These are phyloP conservation scores for Cyberlindnera bimundalis DNA, from an alignment of 805 yeast genomes.

Conservation along the genomic window DNA sequence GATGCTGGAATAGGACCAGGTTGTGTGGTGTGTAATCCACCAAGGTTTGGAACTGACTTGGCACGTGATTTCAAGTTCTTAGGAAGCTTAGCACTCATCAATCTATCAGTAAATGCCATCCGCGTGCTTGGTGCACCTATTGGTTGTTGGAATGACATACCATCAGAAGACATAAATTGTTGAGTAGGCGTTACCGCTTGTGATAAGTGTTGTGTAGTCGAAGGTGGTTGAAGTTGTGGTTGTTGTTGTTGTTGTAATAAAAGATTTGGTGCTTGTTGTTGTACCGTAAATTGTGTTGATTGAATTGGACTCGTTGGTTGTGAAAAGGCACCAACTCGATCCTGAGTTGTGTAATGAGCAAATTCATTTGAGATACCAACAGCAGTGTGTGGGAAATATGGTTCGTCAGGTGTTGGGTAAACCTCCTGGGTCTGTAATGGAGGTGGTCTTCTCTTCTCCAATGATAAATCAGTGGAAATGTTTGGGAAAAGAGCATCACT, in stretches of 20 bases:
- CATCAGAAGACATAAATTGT: background rate
- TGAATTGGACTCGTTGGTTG: conserved; percentile 10
- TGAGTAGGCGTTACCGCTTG: background rate
- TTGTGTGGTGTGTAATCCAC: conserved; percentile 21
- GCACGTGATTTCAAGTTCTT: conserved; percentile 12
- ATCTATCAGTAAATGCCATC: background rate
- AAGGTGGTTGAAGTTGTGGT: background rate
- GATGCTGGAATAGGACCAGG: conserved; percentile 36
- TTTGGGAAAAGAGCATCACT: conserved; percentile 10
- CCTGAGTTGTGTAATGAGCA: conserved; percentile 7
- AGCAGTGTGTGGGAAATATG: conserved; percentile 9
- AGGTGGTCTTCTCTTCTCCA: conserved; percentile 11
- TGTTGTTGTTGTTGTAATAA: background rate
- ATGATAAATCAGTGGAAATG: conserved; percentile 9
- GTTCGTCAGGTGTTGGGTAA: conserved; percentile 16
- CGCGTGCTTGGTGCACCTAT: background rate
- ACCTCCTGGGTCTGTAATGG: conserved; percentile 8
- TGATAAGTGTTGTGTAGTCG: background rate
- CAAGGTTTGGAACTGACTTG: conserved; percentile 16
- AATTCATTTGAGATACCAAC: conserved; percentile 6
- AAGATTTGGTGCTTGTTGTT: background rate
- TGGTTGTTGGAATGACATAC: background rate
- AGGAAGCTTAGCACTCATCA: conserved; percentile 4
- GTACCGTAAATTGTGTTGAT: background rate
- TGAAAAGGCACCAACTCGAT: conserved; percentile 3